Percentiles rank a stretch among this genome's conserved stretches.
Evolutionary conservation across 1,284 basidiomycete genomes (phyloP).

Genomic region (Ustilago lituana): DNA sequence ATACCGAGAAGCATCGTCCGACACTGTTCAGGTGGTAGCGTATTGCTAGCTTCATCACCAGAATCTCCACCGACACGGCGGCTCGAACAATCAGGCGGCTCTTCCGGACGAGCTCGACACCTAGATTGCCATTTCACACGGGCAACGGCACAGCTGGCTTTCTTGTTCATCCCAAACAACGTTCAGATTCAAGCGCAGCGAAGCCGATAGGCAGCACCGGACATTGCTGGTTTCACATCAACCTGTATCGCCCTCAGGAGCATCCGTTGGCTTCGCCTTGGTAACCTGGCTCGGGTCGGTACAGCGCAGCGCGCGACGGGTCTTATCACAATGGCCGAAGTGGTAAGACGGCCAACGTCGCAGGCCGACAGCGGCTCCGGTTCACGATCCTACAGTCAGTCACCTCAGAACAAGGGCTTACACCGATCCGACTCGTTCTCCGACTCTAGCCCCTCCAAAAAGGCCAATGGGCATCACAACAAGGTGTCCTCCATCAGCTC

Average conservation of each 20-base stretch:
- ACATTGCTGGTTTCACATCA: too few species aligned
- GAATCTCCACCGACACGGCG: not conserved
- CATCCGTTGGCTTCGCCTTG: too few species aligned
- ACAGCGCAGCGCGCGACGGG: not conserved
- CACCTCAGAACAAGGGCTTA: constrained; percentile 33
- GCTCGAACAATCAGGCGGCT: too few species aligned
- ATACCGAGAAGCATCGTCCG: too few species aligned
- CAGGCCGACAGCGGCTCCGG: constrained; percentile 25
- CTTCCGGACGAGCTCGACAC: too few species aligned
- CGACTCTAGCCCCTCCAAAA: constrained; percentile 13
- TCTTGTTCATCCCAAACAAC: too few species aligned
- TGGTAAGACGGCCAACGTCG: constrained; percentile 34
- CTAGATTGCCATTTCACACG: too few species aligned
- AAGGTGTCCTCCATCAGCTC: constrained; percentile 13
- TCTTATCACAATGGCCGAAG: constrained; percentile 34
- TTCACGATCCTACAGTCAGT: constrained; percentile 38
- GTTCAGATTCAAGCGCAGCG: too few species aligned
- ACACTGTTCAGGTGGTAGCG: constrained; percentile 1
- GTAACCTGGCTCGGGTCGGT: not conserved
- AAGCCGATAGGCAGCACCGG: too few species aligned
- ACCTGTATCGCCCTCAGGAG: too few species aligned
- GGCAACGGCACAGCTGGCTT: too few species aligned
- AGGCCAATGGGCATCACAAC: constrained; percentile 20
- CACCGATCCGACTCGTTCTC: constrained; percentile 35
- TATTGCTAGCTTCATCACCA: not conserved